A percentile compares a stretch with the other conserved stretches of the same genome.
phyloP scores from a whole-genome alignment of 169 alveolate genomes.

The Plasmodium coatneyi region DNA sequence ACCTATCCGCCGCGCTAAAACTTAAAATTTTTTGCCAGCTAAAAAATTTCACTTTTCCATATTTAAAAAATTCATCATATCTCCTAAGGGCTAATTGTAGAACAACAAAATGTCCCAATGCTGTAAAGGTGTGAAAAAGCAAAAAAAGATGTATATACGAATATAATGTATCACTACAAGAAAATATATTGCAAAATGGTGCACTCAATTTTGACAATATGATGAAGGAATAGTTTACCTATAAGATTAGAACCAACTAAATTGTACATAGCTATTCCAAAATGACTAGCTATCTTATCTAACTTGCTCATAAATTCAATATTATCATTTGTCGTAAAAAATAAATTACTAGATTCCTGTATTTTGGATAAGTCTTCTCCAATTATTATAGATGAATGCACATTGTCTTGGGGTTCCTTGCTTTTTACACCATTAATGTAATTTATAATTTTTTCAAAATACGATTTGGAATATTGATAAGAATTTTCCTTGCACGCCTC shows the following conservation, averaged over 20 bases:
- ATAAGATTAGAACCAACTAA: constrained; percentile 44
- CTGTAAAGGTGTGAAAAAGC: background rate
- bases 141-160: background rate
- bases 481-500: background rate
- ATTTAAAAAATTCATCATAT: constrained; percentile 14
- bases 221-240: background rate
- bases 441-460: constrained; percentile 7
- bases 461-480: background rate
- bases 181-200: background rate
- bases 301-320: constrained; percentile 17
- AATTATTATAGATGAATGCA: background rate
- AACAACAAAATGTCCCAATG: constrained; percentile 21
- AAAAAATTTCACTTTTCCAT: constrained; percentile 2
- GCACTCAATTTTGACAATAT: background rate
- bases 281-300: constrained; percentile 16
- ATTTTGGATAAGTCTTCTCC: background rate
- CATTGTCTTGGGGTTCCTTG: background rate
- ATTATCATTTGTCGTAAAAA: constrained; percentile 18
- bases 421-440: constrained; percentile 2
- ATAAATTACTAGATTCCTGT: constrained; percentile 3
- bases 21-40: constrained; percentile 52
- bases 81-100: constrained; percentile 19
- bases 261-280: constrained; percentile 6
- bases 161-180: background rate
- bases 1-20: constrained; percentile 20